A percentile compares a stretch with the other conserved stretches of the same genome.
Evolutionary conservation across 2,329 filamentous ascomycete species (phyloP).

Genomic region (Mollisiaceae sp.): DNA sequence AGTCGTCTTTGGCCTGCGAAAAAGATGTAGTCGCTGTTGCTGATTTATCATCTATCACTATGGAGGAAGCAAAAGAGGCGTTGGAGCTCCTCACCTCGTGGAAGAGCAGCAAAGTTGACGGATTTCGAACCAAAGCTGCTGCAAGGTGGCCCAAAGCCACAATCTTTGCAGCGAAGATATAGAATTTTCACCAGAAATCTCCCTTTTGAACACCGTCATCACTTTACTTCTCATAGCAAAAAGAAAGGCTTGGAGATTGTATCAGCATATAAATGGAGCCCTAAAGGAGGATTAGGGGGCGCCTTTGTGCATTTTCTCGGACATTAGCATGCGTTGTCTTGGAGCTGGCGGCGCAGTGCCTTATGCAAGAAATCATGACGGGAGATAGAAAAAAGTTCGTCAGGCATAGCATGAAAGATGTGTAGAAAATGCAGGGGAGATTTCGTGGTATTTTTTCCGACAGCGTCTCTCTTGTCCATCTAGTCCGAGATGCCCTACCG

Average conservation of each 20-base stretch:
- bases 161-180: conserved; percentile 28
- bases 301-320: conserved; percentile 1
- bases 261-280: conserved; percentile 1
- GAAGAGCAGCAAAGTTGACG: conserved; percentile 54
- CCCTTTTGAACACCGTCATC: not conserved
- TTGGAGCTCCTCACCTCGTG: conserved; percentile 55
- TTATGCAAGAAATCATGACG: conserved; percentile 22
- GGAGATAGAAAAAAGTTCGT: conserved; percentile 38
- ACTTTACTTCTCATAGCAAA: conserved; percentile 1
- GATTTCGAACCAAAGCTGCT: conserved; percentile 55
- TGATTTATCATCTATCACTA: conserved; percentile 53
- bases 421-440: conserved; percentile 30
- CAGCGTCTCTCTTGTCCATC: not conserved
- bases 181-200: conserved; percentile 4
- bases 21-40: conserved; percentile 67
- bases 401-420: conserved; percentile 15
- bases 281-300: not conserved
- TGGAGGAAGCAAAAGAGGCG: conserved; percentile 62
- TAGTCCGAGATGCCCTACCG: not conserved
- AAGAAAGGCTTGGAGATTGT: not conserved
- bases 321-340: conserved; percentile 14
- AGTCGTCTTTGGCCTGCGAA: conserved; percentile 61
- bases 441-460: conserved; percentile 29
- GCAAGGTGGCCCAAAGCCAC: conserved; percentile 49
- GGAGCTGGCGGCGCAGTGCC: not conserved